Evolutionary conservation across 192 early-diverging fungal species (phyloP).

Genomic region (Martensiomyces pterosporus): DNA sequence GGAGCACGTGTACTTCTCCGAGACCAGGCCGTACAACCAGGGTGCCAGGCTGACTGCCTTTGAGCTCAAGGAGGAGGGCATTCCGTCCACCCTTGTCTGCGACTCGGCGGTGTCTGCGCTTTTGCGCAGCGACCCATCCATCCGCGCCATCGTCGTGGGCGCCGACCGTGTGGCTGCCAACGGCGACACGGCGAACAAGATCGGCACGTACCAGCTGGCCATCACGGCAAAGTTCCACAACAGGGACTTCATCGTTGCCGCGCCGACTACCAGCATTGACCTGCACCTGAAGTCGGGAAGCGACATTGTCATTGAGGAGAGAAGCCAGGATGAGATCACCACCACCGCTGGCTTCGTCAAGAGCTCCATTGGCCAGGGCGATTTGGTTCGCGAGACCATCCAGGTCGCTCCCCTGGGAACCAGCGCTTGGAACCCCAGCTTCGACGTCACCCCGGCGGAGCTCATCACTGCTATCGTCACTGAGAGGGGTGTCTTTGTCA

Average conservation of each 20-base stretch:
- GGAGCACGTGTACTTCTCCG: conserved; percentile 85
- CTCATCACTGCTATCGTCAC: conserved; percentile 91
- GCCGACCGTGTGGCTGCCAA: conserved; percentile 95
- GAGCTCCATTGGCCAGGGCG: conserved; percentile 43
- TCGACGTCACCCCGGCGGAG: conserved; percentile 87
- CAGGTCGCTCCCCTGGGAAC: conserved; percentile 80
- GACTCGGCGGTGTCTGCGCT: conserved; percentile 91
- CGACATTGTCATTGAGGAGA: conserved; percentile 85
- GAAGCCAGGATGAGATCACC: conserved; percentile 70
- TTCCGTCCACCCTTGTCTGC: conserved; percentile 86
- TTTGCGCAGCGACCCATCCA: conserved; percentile 53
- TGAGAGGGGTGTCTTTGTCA: conserved; percentile 76
- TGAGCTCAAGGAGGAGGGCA: conserved; percentile 88
- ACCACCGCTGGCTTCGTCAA: conserved; percentile 38
- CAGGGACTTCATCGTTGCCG: conserved; percentile 93
- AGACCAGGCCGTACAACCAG: conserved; percentile 98
- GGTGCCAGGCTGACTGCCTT: conserved; percentile 92
- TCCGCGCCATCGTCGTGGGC: conserved; percentile 89
- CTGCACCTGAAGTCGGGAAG: conserved; percentile 61
- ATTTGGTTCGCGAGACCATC: conserved; percentile 54
- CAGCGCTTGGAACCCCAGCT: conserved; percentile 94
- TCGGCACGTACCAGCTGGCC: conserved; percentile 97
- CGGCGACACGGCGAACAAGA: conserved; percentile 98
- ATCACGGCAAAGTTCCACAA: conserved; percentile 83
- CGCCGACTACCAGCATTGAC: conserved; percentile 90